Evolutionary conservation across 2,329 filamentous ascomycete species (phyloP), one percentile per base, ranked within the genome.

Genomic region (Alternaria tenuissima): DNA sequence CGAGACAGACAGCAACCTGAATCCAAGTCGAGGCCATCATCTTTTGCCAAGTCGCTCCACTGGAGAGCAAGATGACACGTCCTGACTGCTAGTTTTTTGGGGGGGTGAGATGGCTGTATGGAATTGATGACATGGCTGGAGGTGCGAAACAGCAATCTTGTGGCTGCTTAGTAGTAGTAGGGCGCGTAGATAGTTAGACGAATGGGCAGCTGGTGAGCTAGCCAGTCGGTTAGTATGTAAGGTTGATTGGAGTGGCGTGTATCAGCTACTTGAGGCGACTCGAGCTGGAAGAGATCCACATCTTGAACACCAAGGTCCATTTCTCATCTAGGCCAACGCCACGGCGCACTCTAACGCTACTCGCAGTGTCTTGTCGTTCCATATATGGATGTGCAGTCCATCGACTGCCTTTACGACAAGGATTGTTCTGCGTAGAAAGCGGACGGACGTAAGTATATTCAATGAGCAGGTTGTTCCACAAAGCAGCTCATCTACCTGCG

Each of bases 141-240:
- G 20, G 34, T 49, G 54, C 44, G 12, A 36, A 56, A 51, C 16
- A 24, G 36, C 26, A 49, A 14, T 56, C 49, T 56, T 51, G 20
- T 38, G 54, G 53, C 53, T 48, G 53, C 54, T 56, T 18, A 51
- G 20, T 49, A 38, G 20, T 49, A 38, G 30, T 7, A 38, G 20
- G 8, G 12, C 11, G 16, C 7, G 30, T 48, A 36, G 22, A 20
- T 26, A 26, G 20, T 7, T 26, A 36, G 22, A 20, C 16, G 28
- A 30, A 30, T 30, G 11, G 28, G 11, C 28, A 30, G 28, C 28
- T 30, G 28, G 28, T 11, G 28, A 30, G 28, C 3, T 11, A 30
- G 28, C 28, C 28, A 30, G 11, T 11, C 28, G 28, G 11, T 11
- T 12, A 11, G 11, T 30, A 5, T 30, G 28, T 30, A 9, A 30